Evolutionary conservation across 2,329 filamentous ascomycete species (phyloP), one percentile per base, ranked within the genome.

Genomic region (Clonostachys solani): DNA sequence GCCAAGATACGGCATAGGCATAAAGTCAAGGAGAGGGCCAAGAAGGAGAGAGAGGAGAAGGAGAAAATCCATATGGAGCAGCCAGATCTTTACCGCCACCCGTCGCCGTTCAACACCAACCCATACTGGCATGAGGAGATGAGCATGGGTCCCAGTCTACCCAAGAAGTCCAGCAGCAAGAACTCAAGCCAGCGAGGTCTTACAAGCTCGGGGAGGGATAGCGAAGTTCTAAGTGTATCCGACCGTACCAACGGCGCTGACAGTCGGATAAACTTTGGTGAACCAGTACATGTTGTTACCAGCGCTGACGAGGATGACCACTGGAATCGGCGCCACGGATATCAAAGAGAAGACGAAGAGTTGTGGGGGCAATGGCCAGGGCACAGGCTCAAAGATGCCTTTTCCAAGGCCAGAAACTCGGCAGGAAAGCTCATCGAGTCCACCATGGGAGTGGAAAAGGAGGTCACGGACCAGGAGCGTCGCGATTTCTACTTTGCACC

Each of bases 81-180:
- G 61, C 88, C 89, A 0, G 81, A 80, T 38, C 66, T 83, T 12
- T 94, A 95, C 64, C 77, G 83, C 44, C 91, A 96, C 58, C 91
- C 87, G 2, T 81, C 83, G 41, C 88, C 90, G 1, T 94, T 90
- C 57, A 86, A 84, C 59, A 95, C 90, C 29, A 96, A 96, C 59
- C 85, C 86, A 12, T 89, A 89, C 67, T 96, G 92, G 92, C 74
- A 79, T 33, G 87, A 94, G 60, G 92, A 96, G 66, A 95, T 96
- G 54, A 76, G 75, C 52, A 78, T 92, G 68, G 92, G 92, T 0
- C 92, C 92, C 3, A 83, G 81, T 4, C 77, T 87, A 35, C 84
- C 84, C 33, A 84, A 84, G 58, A 78, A 84, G 63, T 68, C 77
- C 49, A 69, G 60, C 54, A 80, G 66, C 67, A 82, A 77, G 68